A percentile compares a stretch with the other conserved stretches of the same genome.
phyloP scores from a whole-genome alignment of 2,329 filamentous ascomycete species.

The Verticillium isaacii region DNA sequence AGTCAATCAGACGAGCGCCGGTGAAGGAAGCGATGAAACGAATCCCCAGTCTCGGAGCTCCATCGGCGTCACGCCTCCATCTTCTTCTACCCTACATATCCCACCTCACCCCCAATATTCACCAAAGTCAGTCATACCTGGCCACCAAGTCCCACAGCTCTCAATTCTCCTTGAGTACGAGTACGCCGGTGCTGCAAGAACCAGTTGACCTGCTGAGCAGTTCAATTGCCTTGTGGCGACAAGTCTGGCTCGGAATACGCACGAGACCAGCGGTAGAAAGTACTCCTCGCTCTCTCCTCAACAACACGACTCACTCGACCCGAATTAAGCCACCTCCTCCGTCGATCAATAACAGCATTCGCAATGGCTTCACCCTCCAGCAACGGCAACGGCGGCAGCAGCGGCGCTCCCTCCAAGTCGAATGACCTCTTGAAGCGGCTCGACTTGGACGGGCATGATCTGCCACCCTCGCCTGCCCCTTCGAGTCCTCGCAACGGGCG shows the following conservation, averaged over 20 bases:
- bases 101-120: not conserved
- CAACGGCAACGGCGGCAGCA: conserved; percentile 2
- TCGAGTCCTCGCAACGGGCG: conserved; percentile 83
- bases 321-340: not conserved
- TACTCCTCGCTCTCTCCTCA: not conserved
- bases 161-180: conserved; percentile 4
- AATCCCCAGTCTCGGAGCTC: not conserved
- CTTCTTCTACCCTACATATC: not conserved
- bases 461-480: conserved; percentile 88
- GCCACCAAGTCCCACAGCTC: not conserved
- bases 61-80: not conserved
- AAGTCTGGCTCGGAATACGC: conserved; percentile 13
- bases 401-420: conserved; percentile 3
- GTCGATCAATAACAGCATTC: not conserved
- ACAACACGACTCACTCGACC: conserved; percentile 14
- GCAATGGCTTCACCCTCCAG: conserved; percentile 11
- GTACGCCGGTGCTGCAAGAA: conserved; percentile 15
- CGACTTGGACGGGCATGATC: conserved; percentile 76
- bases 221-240: conserved; percentile 14
- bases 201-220: conserved; percentile 13
- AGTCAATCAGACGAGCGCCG: not conserved
- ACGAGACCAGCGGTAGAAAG: conserved; percentile 14
- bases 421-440: conserved; percentile 49
- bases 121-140: not conserved
- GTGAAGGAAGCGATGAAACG: not conserved